A percentile compares a stretch with the other conserved stretches of the same genome.
Conservation (phyloP, 83 land plant species). For the Picea abies region DNA sequence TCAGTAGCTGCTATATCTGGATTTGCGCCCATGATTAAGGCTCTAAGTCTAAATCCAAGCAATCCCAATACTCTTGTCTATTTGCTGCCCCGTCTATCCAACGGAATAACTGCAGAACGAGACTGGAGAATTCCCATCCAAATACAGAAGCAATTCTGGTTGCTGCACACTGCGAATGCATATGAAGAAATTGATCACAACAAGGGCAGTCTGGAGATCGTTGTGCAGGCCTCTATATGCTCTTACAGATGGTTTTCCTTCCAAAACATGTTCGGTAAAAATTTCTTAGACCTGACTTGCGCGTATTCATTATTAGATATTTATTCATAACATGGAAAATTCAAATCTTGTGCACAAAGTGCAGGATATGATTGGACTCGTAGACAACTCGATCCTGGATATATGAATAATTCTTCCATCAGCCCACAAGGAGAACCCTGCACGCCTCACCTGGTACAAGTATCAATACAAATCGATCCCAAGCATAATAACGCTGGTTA, state of each 20-base stretch:
- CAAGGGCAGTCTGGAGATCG: constrained; percentile 33
- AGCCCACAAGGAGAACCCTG: constrained; percentile 15
- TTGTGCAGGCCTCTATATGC: constrained; percentile 55
- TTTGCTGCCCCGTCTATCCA: constrained; percentile 57
- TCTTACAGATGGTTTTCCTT: constrained; percentile 87
- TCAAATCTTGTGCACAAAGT: neutral
- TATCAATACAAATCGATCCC: constrained; percentile 31
- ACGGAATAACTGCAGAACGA: neutral
- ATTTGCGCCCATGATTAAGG: constrained; percentile 74
- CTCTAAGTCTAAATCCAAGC: constrained; percentile 54
- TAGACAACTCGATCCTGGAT: constrained; percentile 54
- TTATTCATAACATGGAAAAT: neutral
- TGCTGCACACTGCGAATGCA: constrained; percentile 66
- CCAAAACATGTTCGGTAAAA: constrained; percentile 68
- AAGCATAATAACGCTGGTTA: constrained; percentile 19
- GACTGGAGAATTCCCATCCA: constrained; percentile 63
- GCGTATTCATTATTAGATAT: neutral
- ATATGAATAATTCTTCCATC: constrained; percentile 40
- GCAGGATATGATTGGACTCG: constrained; percentile 56
- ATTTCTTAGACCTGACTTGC: neutral
- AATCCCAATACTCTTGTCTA: constrained; percentile 56
- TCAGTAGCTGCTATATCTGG: constrained; percentile 64
- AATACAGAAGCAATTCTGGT: constrained; percentile 61
- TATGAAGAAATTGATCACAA: constrained; percentile 38
- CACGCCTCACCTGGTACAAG: constrained; percentile 56